Percentiles rank a stretch among this genome's conserved stretches.
Evolutionary conservation across 768 basidiomycete species (phyloP).

Genomic region (Pulveroboletus sp.): DNA sequence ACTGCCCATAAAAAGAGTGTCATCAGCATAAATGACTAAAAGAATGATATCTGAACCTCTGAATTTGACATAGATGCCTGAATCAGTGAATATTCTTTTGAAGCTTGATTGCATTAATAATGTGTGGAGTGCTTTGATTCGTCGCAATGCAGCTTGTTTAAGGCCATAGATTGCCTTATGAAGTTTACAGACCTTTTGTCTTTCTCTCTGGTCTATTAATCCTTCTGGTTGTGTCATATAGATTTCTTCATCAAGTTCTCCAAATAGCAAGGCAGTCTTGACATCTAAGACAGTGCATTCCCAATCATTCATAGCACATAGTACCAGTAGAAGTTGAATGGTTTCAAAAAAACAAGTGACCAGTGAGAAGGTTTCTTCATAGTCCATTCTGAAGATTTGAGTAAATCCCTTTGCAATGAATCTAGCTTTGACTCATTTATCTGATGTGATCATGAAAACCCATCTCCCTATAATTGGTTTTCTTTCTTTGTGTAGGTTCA

Average conservation of each 20-base stretch:
- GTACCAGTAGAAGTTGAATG: too few relatives aligned
- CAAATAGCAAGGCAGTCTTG: conserved; percentile 39
- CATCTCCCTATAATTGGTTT: too few relatives aligned
- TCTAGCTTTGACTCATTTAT: too few relatives aligned
- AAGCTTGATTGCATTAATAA: background rate
- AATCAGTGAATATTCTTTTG: too few relatives aligned
- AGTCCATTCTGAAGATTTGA: too few relatives aligned
- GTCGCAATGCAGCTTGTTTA: background rate
- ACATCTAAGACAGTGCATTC: conserved; percentile 42
- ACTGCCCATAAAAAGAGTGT: too few relatives aligned
- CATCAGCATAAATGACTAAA: background rate
- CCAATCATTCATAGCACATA: conserved; percentile 17
- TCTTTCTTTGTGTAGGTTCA: too few relatives aligned
- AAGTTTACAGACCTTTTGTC: background rate
- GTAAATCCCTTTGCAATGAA: too few relatives aligned
- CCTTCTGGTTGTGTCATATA: background rate
- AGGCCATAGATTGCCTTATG: background rate
- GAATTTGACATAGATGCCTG: background rate
- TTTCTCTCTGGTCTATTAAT: background rate
- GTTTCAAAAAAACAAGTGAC: too few relatives aligned
- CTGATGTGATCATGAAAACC: too few relatives aligned
- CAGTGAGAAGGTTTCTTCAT: too few relatives aligned
- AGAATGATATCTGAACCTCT: background rate
- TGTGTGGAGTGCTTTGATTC: background rate
- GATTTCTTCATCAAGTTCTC: conserved; percentile 5